phyloP scores from a whole-genome alignment of 495 filamentous ascomycete species.

The Aspergillus baeticus region DNA sequence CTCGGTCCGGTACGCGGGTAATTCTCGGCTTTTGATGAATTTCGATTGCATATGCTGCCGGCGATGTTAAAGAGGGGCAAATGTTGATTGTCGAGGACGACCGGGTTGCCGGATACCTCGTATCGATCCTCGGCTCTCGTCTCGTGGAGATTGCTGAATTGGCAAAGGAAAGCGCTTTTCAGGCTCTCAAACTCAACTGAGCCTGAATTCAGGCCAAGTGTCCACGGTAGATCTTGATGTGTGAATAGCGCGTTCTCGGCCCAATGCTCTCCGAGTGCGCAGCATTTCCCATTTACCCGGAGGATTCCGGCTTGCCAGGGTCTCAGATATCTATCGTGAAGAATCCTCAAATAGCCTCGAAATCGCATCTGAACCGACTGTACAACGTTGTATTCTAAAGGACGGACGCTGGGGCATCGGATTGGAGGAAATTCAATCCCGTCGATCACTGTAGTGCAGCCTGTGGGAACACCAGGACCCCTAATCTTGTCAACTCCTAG shows the following conservation, averaged over 20 bases:
- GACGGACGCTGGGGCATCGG: neutral
- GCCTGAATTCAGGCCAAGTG: too few species aligned
- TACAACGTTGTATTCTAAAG: neutral
- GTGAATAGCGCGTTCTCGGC: neutral
- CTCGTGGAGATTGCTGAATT: too few species aligned
- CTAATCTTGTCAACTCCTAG: neutral
- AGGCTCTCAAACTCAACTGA: too few species aligned
- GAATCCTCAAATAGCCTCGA: too few species aligned
- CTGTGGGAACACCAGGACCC: conserved; percentile 1
- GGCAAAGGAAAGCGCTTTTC: too few species aligned
- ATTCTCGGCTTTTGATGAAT: conserved; percentile 10
- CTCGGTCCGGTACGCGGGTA: conserved; percentile 17
- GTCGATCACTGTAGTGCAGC: conserved; percentile 9
- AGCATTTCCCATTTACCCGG: neutral
- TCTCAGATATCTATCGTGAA: neutral
- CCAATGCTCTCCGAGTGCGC: conserved; percentile 4
- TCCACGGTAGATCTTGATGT: neutral
- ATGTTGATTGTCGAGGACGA: too few species aligned
- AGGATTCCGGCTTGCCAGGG: neutral
- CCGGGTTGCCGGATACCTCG: neutral
- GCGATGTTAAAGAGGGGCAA: neutral
- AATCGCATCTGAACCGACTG: too few species aligned
- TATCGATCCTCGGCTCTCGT: neutral
- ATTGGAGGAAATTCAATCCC: conserved; percentile 8
- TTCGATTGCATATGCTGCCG: neutral